Percentiles rank a stretch among this genome's conserved stretches.
These are phyloP conservation scores for Cladobotryum protrusum DNA, from an alignment of 2,329 filamentous ascomycete species.

Conservation along the genomic window DNA sequence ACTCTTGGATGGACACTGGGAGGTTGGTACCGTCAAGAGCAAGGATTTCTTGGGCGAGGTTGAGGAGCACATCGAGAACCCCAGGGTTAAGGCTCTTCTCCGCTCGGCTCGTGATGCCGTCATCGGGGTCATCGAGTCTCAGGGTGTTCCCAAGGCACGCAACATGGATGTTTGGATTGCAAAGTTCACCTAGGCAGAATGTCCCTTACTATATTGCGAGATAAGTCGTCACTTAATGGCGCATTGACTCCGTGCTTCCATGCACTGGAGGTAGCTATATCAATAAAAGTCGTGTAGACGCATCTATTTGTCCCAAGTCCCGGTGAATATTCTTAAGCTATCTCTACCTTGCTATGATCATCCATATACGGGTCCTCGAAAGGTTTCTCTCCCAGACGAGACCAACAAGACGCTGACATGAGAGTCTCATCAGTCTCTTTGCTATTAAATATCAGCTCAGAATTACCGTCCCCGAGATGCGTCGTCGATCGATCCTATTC, in stretches of 20 bases:
- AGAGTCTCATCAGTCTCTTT: conserved; percentile 39
- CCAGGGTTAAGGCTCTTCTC: conserved; percentile 24
- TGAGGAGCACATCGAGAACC: conserved; percentile 20
- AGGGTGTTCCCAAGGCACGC: conserved; percentile 25
- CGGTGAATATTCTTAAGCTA: background rate
- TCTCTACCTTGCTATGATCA: background rate
- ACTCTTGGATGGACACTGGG: conserved; percentile 43
- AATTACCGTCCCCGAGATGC: conserved; percentile 36
- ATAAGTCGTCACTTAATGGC: no score
- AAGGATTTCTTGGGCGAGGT: conserved; percentile 27
- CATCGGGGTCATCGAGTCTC: conserved; percentile 21
- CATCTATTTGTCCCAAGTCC: background rate
- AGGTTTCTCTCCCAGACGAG: conserved; percentile 36
- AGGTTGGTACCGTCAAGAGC: conserved; percentile 29
- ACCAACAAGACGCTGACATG: conserved; percentile 39
- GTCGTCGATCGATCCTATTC: conserved; percentile 38
- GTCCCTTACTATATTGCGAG: background rate
- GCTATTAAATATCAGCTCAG: conserved; percentile 35
- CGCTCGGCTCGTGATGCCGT: conserved; percentile 27
- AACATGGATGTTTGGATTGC: conserved; percentile 39
- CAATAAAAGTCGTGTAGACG: background rate
- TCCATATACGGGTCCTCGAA: conserved; percentile 32
- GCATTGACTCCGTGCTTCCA: no score
- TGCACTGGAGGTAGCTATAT: background rate
- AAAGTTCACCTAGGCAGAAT: conserved; percentile 7